These are phyloP conservation scores for Penicillium italicum DNA, from an alignment of 2,329 filamentous ascomycete species.

Conservation along the genomic window DNA sequence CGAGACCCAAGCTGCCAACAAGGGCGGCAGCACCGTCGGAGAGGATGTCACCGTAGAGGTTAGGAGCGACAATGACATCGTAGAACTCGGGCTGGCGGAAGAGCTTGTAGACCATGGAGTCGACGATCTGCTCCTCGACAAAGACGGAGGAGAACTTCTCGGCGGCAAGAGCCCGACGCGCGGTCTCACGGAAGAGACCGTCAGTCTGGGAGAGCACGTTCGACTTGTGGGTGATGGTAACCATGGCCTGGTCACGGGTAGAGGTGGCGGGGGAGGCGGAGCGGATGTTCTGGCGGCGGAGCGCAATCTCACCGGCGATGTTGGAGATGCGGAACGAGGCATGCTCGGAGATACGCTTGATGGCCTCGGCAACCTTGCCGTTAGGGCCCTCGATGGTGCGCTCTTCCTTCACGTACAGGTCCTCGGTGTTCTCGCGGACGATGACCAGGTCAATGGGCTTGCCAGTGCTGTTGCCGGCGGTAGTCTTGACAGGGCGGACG, in stretches of 20 bases:
- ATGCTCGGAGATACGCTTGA: conserved; percentile 90
- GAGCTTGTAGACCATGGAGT: conserved; percentile 99
- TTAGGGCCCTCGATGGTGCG: conserved; percentile 68
- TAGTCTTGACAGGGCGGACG: conserved; percentile 90
- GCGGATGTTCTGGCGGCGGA: conserved; percentile 78
- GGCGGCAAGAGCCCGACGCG: conserved; percentile 67
- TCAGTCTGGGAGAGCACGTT: conserved; percentile 97
- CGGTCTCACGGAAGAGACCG: conserved; percentile 83
- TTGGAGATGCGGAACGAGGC: conserved; percentile 81
- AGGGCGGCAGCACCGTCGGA: conserved; percentile 93
- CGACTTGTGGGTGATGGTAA: conserved; percentile 97
- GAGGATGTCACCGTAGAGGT: conserved; percentile 95
- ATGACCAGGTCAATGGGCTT: conserved; percentile 91
- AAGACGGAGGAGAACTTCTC: conserved; percentile 61
- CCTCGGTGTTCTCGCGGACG: conserved; percentile 97
- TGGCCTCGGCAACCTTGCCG: conserved; percentile 88
- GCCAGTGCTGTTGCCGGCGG: conserved; percentile 47
- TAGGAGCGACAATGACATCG: conserved; percentile 96
- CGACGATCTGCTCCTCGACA: conserved; percentile 96
- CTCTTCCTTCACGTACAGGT: conserved; percentile 97
- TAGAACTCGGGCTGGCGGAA: conserved; percentile 94
- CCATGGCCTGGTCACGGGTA: conserved; percentile 63
- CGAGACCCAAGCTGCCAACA: conserved; percentile 85
- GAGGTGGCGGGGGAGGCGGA: conserved; percentile 48
- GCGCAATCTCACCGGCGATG: conserved; percentile 92